Conservation (phyloP, 83 land plant species). For the Thuja plicata region DNA sequence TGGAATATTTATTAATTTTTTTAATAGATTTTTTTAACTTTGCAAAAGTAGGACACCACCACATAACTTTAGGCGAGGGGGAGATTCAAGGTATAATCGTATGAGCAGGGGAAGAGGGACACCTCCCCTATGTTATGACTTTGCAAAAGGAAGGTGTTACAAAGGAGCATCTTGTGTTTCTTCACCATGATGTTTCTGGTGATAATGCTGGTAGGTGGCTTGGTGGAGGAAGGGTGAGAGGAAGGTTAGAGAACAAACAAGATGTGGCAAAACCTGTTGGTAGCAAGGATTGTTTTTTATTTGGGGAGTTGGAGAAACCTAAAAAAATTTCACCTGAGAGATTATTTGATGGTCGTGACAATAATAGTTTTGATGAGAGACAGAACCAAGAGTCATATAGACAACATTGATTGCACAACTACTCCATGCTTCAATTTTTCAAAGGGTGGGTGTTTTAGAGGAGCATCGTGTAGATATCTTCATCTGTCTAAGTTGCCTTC, state of each 20-base stretch:
- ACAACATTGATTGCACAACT: constrained; percentile 7
- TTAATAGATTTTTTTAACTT: too few species aligned
- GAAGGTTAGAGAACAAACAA: constrained; percentile 6
- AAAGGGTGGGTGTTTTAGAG: constrained; percentile 42
- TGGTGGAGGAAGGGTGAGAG: constrained; percentile 1
- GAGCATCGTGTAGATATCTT: constrained; percentile 37
- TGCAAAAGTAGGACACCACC: constrained; percentile 36
- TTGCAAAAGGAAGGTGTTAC: constrained; percentile 47
- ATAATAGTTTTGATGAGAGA: constrained; percentile 15
- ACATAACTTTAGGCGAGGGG: constrained; percentile 21
- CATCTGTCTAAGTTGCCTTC: too few species aligned
- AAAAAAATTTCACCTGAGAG: neutral
- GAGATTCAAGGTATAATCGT: constrained; percentile 25
- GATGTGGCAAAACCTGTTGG: neutral
- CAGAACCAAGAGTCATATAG: constrained; percentile 10
- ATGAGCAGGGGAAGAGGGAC: constrained; percentile 25
- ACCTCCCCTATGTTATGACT: constrained; percentile 41
- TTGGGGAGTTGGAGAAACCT: neutral
- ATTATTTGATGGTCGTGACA: neutral
- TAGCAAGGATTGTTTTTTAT: neutral
- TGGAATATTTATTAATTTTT: neutral
- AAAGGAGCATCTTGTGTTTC: constrained; percentile 44
- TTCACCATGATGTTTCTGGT: constrained; percentile 21
- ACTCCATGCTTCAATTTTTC: constrained; percentile 22
- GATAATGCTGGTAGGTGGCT: neutral